Evolutionary conservation across 2,329 filamentous ascomycete species (phyloP), one percentile per base, ranked within the genome.

Genomic region (Phaeosphaeriaceae sp.): DNA sequence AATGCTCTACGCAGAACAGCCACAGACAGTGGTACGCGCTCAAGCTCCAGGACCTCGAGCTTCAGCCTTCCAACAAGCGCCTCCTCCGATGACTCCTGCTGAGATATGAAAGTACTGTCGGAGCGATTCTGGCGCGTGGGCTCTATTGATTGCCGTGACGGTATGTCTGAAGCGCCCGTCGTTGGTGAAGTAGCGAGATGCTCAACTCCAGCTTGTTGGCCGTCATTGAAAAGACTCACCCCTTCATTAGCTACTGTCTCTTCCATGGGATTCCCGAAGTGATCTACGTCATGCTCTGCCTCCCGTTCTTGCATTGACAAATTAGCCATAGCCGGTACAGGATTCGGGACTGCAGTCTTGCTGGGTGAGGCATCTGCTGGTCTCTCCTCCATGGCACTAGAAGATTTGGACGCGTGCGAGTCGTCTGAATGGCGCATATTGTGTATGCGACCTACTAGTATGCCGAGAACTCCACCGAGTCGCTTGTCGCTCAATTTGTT

Each of bases 31-130:
- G 86, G 85, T 2, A 94, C 85, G 22, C 90, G 86, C 75, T 95
- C 91, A 1, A 95, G 81, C 75, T 93, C 91, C 10, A 95, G 80
- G 1, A 83, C 87, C 57, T 91, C 87, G n/a, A 95, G 79, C 60
- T 82, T 85, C 17, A 95, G 79, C 66, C 86, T 87, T 33, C 83
- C 84, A 31, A 86, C 82, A 1, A 86, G 76, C 20, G 80, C 76
- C 44, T 80, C 80, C 62, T 77, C 71, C 19, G 61, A 24, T 7
- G 53, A 41, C 15, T 56, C 55, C 20, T 36, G 7, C 31, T 36
- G 31, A 36, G 31, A 36, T 13, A 3, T 11, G 31, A 11, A 36
- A 15, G 6, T 13, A 36, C 31, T 36, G 31, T 54, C 41, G 25
- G 46, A 19, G 3, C 57, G 33, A 19, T 57, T 48, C 21, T 20